Evolutionary conservation across 768 basidiomycete species (phyloP), one percentile per base, ranked within the genome.

Genomic region (Lactarius tabidus): DNA sequence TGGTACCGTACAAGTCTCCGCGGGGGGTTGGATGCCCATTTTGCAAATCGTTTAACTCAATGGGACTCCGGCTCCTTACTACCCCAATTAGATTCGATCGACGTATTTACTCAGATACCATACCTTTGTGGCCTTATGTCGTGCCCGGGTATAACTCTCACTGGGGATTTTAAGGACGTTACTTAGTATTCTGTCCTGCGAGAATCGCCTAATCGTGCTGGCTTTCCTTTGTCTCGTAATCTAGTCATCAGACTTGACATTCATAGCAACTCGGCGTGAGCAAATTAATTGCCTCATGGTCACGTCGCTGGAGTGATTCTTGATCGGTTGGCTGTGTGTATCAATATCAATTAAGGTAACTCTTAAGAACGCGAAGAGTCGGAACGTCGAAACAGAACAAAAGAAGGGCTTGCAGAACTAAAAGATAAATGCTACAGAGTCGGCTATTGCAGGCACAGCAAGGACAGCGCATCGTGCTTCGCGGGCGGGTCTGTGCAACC

Each of bases 381-480:
- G 1, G 55, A 26, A 17, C n/a, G 28, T n/a, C n/a, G n/a, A 26
- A 41, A 62, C n/a, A 53, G 38, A 23, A 51, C 20, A 33, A 51
- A 39, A 35, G 38, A 33, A 38, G 15, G n/a, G 17, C 26, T 53
- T 14, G 26, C 6, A 51, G 36, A 26, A 38, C 6, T 38, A 38
- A 29, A 6, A 54, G 15, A 15, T 12, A 26, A 54, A 23, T 15
- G 48, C 43, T n/a, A 66, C 38, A 39, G 23, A 33, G 33, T 39
- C 6, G 31, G 10, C 6, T 39, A 10, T 28, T 53, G 53, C 4
- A 69, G 58, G 33, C 74, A 74, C 45, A 73, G 57, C 20, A 75
- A 67, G 1, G 72, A 71, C 54, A 62, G 59, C 4, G 71, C 65
- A 59, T 72, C 68, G 23, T 67, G 48, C n/a, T 31, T 33, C 18